phyloP scores from a whole-genome alignment of 2,329 filamentous ascomycete species.

The Daldinia sp. region DNA sequence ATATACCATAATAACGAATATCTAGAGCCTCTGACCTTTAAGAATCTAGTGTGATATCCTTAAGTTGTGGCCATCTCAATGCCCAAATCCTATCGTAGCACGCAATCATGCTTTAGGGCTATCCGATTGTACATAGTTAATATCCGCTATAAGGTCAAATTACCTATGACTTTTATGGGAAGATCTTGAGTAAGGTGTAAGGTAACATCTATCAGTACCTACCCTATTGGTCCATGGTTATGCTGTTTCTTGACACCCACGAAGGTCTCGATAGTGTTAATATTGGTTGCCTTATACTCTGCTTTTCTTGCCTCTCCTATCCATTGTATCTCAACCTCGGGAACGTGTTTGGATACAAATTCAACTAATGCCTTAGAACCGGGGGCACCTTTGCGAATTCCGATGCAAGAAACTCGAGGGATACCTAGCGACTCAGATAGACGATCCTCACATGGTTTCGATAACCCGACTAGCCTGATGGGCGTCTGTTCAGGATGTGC shows the following conservation, averaged over 20 bases:
- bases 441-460: conserved; percentile 64
- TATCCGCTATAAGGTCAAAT: no score
- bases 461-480: conserved; percentile 69
- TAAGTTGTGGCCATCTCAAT: neutral
- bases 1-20: neutral
- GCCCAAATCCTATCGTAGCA: neutral
- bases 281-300: conserved; percentile 57
- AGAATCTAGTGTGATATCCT: neutral
- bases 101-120: no score
- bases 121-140: no score
- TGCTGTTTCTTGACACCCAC: conserved; percentile 50
- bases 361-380: conserved; percentile 64
- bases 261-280: conserved; percentile 54
- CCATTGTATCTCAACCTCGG: conserved; percentile 64
- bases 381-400: conserved; percentile 63
- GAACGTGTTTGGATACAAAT: conserved; percentile 62
- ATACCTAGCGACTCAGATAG: conserved; percentile 66
- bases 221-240: neutral
- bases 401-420: conserved; percentile 71
- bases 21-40: neutral
- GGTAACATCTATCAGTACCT: neutral
- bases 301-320: conserved; percentile 54
- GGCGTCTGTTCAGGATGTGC: conserved; percentile 49
- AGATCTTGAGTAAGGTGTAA: neutral
- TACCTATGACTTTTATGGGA: no score